phyloP scores from a whole-genome alignment of 305 asterid genomes.

The Fraxinus latifolia region DNA sequence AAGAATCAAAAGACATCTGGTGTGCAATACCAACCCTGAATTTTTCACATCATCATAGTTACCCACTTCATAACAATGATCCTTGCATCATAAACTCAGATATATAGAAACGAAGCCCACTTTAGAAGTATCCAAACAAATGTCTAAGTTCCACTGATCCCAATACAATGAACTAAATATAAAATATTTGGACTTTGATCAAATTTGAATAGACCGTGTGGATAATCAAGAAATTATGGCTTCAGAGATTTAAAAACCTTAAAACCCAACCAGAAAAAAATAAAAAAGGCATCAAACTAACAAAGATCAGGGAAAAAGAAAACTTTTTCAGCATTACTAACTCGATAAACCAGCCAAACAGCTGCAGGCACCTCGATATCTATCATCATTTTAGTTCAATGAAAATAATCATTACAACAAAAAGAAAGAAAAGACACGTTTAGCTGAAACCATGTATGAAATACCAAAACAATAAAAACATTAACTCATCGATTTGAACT shows the following conservation, averaged over 20 bases:
- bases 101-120: not conserved
- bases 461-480: not conserved
- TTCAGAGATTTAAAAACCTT: not conserved
- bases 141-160: not conserved
- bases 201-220: not conserved
- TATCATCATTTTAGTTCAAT: not conserved
- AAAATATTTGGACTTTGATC: not conserved
- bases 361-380: not conserved
- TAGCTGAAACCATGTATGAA: not conserved
- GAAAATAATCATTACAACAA: not conserved
- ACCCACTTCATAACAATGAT: not conserved
- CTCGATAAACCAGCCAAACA: not conserved
- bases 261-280: not conserved
- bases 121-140: not conserved
- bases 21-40: conserved; percentile 42
- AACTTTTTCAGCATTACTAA: not conserved
- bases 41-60: conserved; percentile 34
- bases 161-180: not conserved
- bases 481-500: not conserved
- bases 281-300: not conserved
- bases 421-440: not conserved
- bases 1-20: conserved; percentile 91
- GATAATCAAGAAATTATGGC: not conserved
- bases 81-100: not conserved
- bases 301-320: not conserved